Evolutionary conservation across 352 stramenopile species (phyloP), one percentile per base, ranked within the genome.

Genomic region (Globisporangium uncinulatum): DNA sequence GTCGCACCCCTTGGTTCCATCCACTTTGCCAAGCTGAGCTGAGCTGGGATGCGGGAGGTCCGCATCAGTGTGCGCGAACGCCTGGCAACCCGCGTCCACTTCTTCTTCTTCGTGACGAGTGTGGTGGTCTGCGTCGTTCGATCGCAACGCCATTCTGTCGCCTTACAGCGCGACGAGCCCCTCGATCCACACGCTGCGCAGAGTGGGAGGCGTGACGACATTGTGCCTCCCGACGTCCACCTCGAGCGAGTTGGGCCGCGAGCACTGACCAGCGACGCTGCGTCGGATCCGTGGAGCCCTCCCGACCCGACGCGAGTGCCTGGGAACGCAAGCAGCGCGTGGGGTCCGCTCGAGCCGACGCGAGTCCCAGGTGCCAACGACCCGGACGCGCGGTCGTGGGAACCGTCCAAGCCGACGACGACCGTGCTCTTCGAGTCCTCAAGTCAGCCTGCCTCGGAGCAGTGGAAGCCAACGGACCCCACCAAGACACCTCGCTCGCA

Each of bases 281-380:
- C 21, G 1, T 1, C 15, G 3, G 10, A 47, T 13, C 19, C n/a
- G 10, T 47, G 51, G 51, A 47, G 41, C 8, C 51, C 51, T 10
- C 15, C 34, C 46, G 20, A 56, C 36, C 37, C 37, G 15, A 56
- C 51, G 13, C 20, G 15, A 0, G 31, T 36, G 19, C 21, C 11
- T 32, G 24, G 2, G n/a, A 47, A 31, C 13, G 15, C 14, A 36
- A 44, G 36, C 50, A 21, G 9, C 21, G 24, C 36, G 6, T 56
- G 50, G 50, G 47, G 17, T 6, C 50, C 50, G 20, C 32, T 39
- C 19, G 50, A 56, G 14, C n/a, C 36, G 2, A 47, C 50, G 36
- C 20, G 8, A 5, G 39, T 34, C 21, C 50, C 34, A 32, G 37
- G 6, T 13, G 20, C 19, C 32, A 15, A 13, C 19, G 49, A 44